Base-by-base conservation (phyloP, 2,329 filamentous ascomycete species). In the Xylariaceae sp. region DNA sequence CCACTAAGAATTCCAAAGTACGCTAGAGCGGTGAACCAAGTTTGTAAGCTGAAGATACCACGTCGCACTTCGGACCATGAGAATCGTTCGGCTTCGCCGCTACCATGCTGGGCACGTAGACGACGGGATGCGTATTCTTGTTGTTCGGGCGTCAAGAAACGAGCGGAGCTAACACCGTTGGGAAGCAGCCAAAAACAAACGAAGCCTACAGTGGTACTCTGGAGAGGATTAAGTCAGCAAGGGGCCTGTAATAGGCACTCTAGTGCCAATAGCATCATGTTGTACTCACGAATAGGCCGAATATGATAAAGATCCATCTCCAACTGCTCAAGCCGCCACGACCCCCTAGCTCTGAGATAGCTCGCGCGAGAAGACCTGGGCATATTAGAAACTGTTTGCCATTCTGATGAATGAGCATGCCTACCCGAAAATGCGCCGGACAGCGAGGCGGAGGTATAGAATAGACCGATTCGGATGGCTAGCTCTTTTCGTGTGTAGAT, bases 401-500 rank as follows among this genome's bases (percentile, higher is more conserved):
- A 3, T n/a, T 19, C 12, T 2, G 31, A 14, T 19, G 7, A 34
- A 16, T 39, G 12, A 43, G 11, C 31, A 19, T 14, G 55, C 64
- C 36, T 60, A 69, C 78, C 83, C 28, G 82, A 82, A 62, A 86
- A 87, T 1, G 83, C 83, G 2, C 83, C 83, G 0, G 82, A 84
- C 5, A 88, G 68, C 1, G 83, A 85, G 0, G 84, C 83, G 1
- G 83, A 82, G 1, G 83, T 86, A 63, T 87, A 88, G 61, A 88
- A 87, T 6, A 88, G 71, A 31, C 83, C 85, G 45, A 88, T 84
- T 5, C 85, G 74, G 36, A 86, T 66, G 0, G 82, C 81, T 55
- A 87, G 71, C 57, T 87, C 82, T 1, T 76, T 72, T 17, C 83
- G 73, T 16, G 75, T 79, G 60, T 87, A 84, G 56, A 88, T 78